These are phyloP conservation scores for Diacronema lutheri DNA, from an alignment of 78 protist genomes.

Conservation along the genomic window DNA sequence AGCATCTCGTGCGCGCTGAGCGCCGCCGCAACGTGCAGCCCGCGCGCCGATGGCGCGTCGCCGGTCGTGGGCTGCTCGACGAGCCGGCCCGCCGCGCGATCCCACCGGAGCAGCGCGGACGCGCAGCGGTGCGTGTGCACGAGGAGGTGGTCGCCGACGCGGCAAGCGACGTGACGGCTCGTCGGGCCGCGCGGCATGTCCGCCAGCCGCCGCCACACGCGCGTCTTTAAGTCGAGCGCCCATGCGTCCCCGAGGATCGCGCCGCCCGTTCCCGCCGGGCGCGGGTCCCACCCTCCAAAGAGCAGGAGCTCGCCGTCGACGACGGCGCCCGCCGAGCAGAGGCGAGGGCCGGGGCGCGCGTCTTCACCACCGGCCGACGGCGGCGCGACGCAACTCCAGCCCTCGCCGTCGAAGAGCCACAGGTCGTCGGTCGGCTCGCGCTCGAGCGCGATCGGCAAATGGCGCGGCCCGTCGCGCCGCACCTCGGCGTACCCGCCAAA, in stretches of 20 bases:
- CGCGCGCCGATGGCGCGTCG: not conserved
- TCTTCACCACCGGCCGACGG: not conserved
- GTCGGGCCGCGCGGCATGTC: conserved; percentile 1
- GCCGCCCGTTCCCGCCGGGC: not conserved
- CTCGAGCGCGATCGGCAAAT: too few relatives aligned
- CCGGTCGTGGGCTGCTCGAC: not conserved
- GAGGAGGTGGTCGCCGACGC: not conserved
- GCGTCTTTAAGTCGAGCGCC: not conserved
- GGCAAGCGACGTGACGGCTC: not conserved
- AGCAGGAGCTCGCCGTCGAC: not conserved
- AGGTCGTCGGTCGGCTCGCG: not conserved
- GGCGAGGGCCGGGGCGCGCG: not conserved
- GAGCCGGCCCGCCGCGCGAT: not conserved
- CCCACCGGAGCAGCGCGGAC: not conserved
- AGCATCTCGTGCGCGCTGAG: not conserved
- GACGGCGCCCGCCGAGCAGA: not conserved
- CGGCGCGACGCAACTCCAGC: not conserved
- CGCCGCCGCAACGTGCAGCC: conserved; percentile 12
- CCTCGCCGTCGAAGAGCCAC: not conserved
- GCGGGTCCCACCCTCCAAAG: conserved; percentile 17
- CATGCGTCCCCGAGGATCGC: not conserved
- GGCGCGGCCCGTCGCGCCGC: not conserved
- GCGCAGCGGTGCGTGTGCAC: conserved; percentile 5
- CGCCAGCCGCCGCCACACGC: not conserved
- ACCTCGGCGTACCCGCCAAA: conserved; percentile 12